Base-by-base conservation (phyloP, 768 basidiomycete species). In the Amanita molliuscula region DNA sequence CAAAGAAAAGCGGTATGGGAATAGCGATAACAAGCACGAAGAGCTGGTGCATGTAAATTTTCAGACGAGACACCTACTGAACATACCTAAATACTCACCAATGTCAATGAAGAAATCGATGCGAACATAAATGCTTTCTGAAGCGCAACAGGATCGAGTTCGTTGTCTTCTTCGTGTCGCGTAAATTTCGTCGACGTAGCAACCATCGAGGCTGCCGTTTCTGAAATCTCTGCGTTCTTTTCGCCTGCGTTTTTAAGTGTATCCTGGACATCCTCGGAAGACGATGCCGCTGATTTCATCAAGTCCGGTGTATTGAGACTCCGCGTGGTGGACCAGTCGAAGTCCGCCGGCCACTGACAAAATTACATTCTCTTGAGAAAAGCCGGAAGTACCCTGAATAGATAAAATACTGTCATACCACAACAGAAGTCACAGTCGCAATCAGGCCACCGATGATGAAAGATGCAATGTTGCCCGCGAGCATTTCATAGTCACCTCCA, bases 401-500 rank as follows among this genome's bases (percentile, higher is more conserved):
- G 21, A 50, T 41, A 23, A 44, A 41, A 10, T 8, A 37, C n/a
- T 20, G 15, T 65, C 79, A 51, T 59, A 84, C 84, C 20, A 92
- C 68, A 41, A 80, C 62, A 0, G 90, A 89, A 31, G 74, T 65
- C 3, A 65, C 69, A 20, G 81, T 71, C 2, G 90, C 76, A 54
- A 96, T 70, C 48, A 96, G 82, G 3, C 76, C 89, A 6, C 90
- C 88, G 10, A 87, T 71, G 23, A 78, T 84, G 55, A 94, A 88
- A 2, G 89, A 82, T 1, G 82, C 83, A n/a, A 95, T 67, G 65
- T 94, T 93, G 2, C 93, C 93, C 0, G 89, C 82, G 13, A 96
- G 73, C 90, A 96, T 94, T 59, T 71, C 70, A 23, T 55, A 72
- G 60, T 70, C 67, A 57, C 67, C 59, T 52, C 66, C 65, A 45